Evolutionary conservation across 169 alveolate species (phyloP), one percentile per base, ranked within the genome.

Genomic region (Cryptosporidium canis): DNA sequence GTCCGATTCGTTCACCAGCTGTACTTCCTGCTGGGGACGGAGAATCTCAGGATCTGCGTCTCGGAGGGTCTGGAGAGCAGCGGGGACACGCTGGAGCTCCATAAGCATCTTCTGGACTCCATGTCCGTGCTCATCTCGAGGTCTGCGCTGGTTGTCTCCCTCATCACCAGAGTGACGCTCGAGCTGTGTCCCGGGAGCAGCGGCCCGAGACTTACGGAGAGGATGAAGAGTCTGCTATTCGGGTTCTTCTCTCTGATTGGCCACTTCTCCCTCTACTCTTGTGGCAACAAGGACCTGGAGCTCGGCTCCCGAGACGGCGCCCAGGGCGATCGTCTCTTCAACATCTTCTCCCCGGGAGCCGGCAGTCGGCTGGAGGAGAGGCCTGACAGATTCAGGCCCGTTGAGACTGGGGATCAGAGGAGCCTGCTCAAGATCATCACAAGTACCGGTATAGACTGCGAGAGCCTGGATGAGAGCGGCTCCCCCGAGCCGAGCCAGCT

Each of bases 81-180:
- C 16, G n/a, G 45, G 5, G 35, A 56, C 0, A 24, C 39, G 11
- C 18, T 37, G 27, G 71, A 77, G 18, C 63, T 24, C 2, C 65
- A 77, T n/a, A 55, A 55, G 39, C 39, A 58, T 41, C 83, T 35
- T 27, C 41, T 77, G n/a, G 72, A 61, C 9, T 58, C 72, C 7
- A 18, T 77, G 16, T 77, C 77, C 41, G 87, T 77, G 3, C 33
- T 77, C 2, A 43, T 77, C n/a, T 77, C 87, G 31, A 55, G 87
- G 31, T 77, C 87, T 3, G 18, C 72, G 12, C 33, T 77, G 12
- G 64, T 77, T 1, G 35, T 77, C 35, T 77, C 87, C 12, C 43
- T 77, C 5, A 63, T 77, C 11, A 21, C 87, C 21, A 35, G 87
- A 2, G 48, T 77, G 16, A 58, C 61, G 3, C 24, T 77, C 31